Conservation (phyloP, 495 filamentous ascomycete species). For the Lasiosphaeris hirsuta region DNA sequence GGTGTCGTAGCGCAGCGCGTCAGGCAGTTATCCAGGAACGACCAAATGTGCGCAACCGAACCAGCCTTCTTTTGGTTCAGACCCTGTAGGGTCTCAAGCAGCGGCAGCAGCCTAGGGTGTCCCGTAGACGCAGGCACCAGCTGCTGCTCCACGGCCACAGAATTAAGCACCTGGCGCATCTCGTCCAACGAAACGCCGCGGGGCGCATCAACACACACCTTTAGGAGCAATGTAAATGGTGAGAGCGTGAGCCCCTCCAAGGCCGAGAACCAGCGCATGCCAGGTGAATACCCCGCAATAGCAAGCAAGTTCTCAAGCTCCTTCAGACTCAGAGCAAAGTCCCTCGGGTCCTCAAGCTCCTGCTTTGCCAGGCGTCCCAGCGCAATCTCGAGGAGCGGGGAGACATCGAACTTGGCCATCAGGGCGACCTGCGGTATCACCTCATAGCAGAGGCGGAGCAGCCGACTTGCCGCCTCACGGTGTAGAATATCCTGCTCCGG, state of each 20-base stretch:
- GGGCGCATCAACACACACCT: constrained; percentile 46
- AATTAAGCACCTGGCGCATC: constrained; percentile 44
- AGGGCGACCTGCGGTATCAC: constrained; percentile 75
- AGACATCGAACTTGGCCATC: constrained; percentile 82
- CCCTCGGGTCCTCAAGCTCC: constrained; percentile 41
- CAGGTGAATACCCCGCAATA: constrained; percentile 72
- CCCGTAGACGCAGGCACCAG: constrained; percentile 36
- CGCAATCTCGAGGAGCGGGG: constrained; percentile 63
- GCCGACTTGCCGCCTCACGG: constrained; percentile 68
- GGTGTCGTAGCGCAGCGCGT: constrained; percentile 65
- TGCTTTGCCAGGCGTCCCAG: constrained; percentile 50
- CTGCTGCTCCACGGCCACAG: constrained; percentile 51
- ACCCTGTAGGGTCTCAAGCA: constrained; percentile 48
- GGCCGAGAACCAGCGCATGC: constrained; percentile 75
- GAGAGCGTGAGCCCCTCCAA: constrained; percentile 50
- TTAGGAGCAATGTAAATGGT: constrained; percentile 62
- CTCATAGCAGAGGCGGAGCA: constrained; percentile 77
- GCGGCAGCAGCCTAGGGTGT: constrained; percentile 48
- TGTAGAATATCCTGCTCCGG: constrained; percentile 66
- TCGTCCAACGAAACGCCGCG: constrained; percentile 39
- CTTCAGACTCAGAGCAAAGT: constrained; percentile 53
- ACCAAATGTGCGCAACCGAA: constrained; percentile 35
- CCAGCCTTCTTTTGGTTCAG: constrained; percentile 14
- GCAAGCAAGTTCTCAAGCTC: constrained; percentile 72
- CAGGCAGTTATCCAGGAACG: constrained; percentile 79